Percentiles rank a stretch among this genome's conserved stretches.
phyloP scores from a whole-genome alignment of 257 asterid species.

The Echites panduratus region DNA sequence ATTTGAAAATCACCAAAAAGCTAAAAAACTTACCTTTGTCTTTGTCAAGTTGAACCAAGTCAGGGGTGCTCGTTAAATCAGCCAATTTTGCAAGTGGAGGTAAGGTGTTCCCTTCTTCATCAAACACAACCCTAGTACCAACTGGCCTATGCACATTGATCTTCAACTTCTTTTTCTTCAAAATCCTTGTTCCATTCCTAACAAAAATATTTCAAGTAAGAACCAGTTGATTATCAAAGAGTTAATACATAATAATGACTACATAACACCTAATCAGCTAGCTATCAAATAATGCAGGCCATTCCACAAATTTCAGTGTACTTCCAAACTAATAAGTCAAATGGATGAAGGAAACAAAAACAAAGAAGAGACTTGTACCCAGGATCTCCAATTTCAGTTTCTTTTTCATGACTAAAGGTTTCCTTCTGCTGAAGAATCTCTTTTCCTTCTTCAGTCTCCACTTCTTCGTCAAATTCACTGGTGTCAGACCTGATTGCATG shows the following conservation, averaged over 20 bases:
- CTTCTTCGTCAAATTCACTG: slow-evolving; percentile 25
- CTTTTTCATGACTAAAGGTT: slow-evolving; percentile 25
- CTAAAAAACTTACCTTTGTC: slow-evolving; percentile 46
- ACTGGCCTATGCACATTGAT: slow-evolving; percentile 81
- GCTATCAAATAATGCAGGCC: not conserved
- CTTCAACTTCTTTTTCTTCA: slow-evolving; percentile 90
- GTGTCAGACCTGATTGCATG: slow-evolving; percentile 19
- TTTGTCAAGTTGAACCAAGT: slow-evolving; percentile 49
- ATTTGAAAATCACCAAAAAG: not conserved
- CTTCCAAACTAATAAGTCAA: not conserved
- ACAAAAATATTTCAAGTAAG: slow-evolving; percentile 15
- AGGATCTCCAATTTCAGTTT: slow-evolving; percentile 28
- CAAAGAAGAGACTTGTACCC: slow-evolving; percentile 35
- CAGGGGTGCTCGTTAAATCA: slow-evolving; percentile 29
- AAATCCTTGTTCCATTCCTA: slow-evolving; percentile 63
- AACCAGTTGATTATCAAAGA: not conserved
- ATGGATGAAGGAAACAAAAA: not conserved
- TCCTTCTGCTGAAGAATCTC: slow-evolving; percentile 45
- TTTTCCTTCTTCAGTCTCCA: slow-evolving; percentile 26
- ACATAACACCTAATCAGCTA: not conserved
- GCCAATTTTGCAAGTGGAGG: slow-evolving; percentile 81
- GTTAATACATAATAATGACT: not conserved
- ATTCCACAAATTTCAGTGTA: not conserved
- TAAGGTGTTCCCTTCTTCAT: slow-evolving; percentile 85
- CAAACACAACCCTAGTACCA: slow-evolving; percentile 90